phyloP scores from a whole-genome alignment of 352 stramenopile species.

The Halophytophthora polymorphica region DNA sequence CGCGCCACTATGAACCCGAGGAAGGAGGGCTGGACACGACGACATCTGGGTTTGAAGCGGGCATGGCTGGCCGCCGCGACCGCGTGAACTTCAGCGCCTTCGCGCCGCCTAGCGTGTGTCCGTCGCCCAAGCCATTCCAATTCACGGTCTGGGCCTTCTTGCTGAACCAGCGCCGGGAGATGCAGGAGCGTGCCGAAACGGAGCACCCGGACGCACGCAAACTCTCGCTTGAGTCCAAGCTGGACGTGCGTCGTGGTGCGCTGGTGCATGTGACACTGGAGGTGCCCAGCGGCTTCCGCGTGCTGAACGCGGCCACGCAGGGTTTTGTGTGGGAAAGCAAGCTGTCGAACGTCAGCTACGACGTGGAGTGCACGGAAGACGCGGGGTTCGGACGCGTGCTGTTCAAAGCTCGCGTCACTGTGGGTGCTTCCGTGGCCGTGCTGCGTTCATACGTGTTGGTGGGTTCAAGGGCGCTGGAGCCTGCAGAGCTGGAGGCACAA shows the following conservation, averaged over 20 bases:
- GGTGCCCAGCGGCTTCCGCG: constrained; percentile 52
- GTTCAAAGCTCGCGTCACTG: constrained; percentile 71
- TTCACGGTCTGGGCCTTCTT: constrained; percentile 79
- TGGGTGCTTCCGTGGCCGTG: constrained; percentile 65
- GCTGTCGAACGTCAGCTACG: constrained; percentile 51
- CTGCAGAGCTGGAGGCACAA: constrained; percentile 44
- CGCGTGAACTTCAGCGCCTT: constrained; percentile 80
- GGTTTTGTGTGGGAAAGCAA: constrained; percentile 73
- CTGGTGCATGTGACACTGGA: constrained; percentile 76
- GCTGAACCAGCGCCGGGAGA: constrained; percentile 60
- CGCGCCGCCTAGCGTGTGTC: constrained; percentile 52
- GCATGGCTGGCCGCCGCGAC: constrained; percentile 40
- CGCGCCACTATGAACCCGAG: constrained; percentile 16
- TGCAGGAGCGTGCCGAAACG: constrained; percentile 50
- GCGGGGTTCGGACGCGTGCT: constrained; percentile 55
- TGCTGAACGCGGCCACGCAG: constrained; percentile 61
- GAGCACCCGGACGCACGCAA: constrained; percentile 32
- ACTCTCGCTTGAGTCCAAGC: constrained; percentile 61
- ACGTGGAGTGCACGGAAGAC: constrained; percentile 57
- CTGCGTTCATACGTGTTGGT: constrained; percentile 73
- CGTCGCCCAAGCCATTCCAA: constrained; percentile 59
- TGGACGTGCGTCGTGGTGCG: constrained; percentile 68
- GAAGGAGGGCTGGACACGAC: constrained; percentile 19
- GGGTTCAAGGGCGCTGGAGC: constrained; percentile 31
- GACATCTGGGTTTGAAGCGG: constrained; percentile 36